Percentiles rank a stretch among this genome's conserved stretches.
Conservation (phyloP, 768 basidiomycete genomes). For the Mycena floridula region DNA sequence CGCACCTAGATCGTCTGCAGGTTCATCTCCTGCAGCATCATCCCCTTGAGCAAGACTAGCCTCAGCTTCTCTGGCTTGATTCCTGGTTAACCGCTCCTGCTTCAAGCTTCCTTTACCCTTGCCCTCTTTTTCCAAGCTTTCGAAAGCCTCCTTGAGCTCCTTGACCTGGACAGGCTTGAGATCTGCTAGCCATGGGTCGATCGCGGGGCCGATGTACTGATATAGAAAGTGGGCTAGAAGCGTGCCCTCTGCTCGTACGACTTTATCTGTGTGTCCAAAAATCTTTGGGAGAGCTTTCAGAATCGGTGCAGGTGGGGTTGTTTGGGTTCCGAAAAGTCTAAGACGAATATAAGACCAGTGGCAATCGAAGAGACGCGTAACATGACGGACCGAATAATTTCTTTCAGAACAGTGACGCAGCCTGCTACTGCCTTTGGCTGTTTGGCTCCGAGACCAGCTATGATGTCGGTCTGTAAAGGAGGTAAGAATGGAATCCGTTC, state of each 20-base stretch:
- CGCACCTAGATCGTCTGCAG: conserved; percentile 43
- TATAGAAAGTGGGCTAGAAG: conserved; percentile 72
- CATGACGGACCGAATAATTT: conserved; percentile 68
- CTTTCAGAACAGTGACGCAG: conserved; percentile 70
- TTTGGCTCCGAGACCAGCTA: conserved; percentile 84
- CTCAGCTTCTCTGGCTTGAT: conserved; percentile 68
- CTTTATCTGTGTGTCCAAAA: conserved; percentile 92
- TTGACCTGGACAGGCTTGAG: conserved; percentile 97
- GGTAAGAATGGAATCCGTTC: conserved; percentile 17
- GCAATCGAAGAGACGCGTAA: neutral
- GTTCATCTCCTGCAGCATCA: conserved; percentile 28
- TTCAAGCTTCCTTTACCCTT: conserved; percentile 80
- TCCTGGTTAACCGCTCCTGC: conserved; percentile 73
- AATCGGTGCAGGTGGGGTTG: conserved; percentile 70
- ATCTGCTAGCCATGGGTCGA: conserved; percentile 81
- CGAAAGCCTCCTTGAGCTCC: conserved; percentile 90
- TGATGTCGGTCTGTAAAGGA: conserved; percentile 42
- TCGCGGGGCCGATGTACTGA: conserved; percentile 77
- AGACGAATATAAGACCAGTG: conserved; percentile 5
- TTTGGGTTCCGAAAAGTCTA: conserved; percentile 76
- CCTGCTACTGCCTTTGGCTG: conserved; percentile 92
- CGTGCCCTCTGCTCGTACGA: conserved; percentile 88
- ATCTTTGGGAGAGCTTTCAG: conserved; percentile 88
- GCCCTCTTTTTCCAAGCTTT: conserved; percentile 74
- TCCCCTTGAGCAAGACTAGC: conserved; percentile 30